Conservation (phyloP, 331 rosid genomes). For the Cydonia oblonga region DNA sequence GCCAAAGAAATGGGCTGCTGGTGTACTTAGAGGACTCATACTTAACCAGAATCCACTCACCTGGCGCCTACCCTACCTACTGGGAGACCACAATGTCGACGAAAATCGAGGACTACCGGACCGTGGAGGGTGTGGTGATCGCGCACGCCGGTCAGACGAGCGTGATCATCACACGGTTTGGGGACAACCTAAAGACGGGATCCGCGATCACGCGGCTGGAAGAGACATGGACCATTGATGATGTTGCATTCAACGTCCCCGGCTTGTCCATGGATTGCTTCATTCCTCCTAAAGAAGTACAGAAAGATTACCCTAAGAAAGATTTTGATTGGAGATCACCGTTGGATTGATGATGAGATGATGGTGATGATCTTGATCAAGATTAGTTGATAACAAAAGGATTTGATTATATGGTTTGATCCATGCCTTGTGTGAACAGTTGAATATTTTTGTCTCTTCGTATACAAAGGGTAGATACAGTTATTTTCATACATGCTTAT, state of each 20-base stretch:
- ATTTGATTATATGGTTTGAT: too few species aligned
- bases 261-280: constrained; percentile 85
- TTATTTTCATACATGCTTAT: not conserved
- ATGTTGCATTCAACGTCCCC: constrained; percentile 69
- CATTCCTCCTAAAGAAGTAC: constrained; percentile 71
- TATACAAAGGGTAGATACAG: not conserved
- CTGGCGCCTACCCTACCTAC: constrained; percentile 65
- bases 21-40: constrained; percentile 72
- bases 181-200: constrained; percentile 62
- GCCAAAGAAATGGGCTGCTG: constrained; percentile 73
- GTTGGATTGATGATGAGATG: not conserved
- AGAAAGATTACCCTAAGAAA: constrained; percentile 30
- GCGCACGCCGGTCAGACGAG: constrained; percentile 64
- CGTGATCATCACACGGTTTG: constrained; percentile 60
- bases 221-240: constrained; percentile 80
- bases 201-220: constrained; percentile 59
- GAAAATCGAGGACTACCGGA: constrained; percentile 54
- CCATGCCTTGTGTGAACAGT: not conserved
- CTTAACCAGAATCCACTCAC: constrained; percentile 75
- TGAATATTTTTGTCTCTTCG: not conserved
- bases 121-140: constrained; percentile 66
- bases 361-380: not conserved
- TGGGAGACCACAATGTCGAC: constrained; percentile 97
- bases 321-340: constrained; percentile 48
- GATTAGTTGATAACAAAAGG: not conserved